Evolutionary conservation across 2,329 filamentous ascomycete species (phyloP), one percentile per base, ranked within the genome.

Genomic region (Pestalotiopsis sp.): DNA sequence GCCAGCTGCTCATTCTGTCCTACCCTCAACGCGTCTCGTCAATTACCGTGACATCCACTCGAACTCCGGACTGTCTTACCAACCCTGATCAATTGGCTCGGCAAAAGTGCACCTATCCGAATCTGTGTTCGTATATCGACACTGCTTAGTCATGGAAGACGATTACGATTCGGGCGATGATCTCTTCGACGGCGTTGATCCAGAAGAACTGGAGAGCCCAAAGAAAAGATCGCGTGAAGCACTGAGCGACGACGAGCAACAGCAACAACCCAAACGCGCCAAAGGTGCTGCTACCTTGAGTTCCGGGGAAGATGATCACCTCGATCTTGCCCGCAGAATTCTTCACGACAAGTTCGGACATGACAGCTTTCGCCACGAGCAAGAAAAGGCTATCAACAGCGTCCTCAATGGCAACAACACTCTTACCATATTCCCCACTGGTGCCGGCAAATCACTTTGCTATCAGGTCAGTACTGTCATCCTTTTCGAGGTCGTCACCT

Each of bases 381-480:
- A 86, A 68, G 79, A 81, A 36, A 79, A 74, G 0, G 82, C 82
- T 14, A 85, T 85, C 31, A 66, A 71, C 6, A 70, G 77, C 2
- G 75, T 82, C 9, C 73, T 85, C 1, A 66, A 64, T 6, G 83
- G 82, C 0, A 71, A 83, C 12, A 85, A 82, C 68, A 73, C 80
- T 0, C 77, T 85, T 0, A 82, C 81, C 4, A 73, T 85, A 23
- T 85, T 85, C 66, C 84, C 84, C 3, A 85, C 84, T 0, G 83
- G 83, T 1, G 84, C 82, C 14, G 84, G 84, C n/a, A 86, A 85
- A 70, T 85, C 83, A 0, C 76, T 85, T 4, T 85, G 84, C 66
- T 85, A 85, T 61, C 84, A 85, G 76, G 83, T 83, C 23, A 59
- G 75, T 64, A 1, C 25, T 25, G 12, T 23, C 41, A 41, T 49